Base-by-base conservation (phyloP, 352 stramenopile genomes). In the Albugo candida region DNA sequence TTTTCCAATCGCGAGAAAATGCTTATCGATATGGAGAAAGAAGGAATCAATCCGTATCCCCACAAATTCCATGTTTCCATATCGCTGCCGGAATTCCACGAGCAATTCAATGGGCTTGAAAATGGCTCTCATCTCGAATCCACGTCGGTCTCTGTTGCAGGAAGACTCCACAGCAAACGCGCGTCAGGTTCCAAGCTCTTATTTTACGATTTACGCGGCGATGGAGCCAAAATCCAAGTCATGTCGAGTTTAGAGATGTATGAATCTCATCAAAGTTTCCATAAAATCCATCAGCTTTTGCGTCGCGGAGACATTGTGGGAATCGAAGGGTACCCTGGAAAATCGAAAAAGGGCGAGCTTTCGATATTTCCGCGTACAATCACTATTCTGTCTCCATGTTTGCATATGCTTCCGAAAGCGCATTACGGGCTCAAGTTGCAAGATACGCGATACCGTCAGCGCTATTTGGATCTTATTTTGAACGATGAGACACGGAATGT, bases 41-140 rank as follows among this genome's bases (percentile, higher is more conserved):
- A 92, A 16, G 94, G 92, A 34, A 57, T 82, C 13, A 97, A 96
- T 66, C 79, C 88, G 27, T 99, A 98, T 66, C 96, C 96, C 21
- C 95, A 99, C 83, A 99, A 99, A 72, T 99, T 99, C 64, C 59
- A 95, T 36, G 89, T 97, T 2, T 81, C 82, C 46, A 85, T 76
- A 36, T 86, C 85, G 42, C 63, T 99, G 45, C 81, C 91, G 4
- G 93, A 98, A 40, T 99, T 96, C 62, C 81, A 93, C 48, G 66
- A 60, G 5, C 71, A 94, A 54, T 99, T 83, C 65, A 41, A 47
- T 18, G 45, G 55, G 35, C 34, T 83, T 0, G 89, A 95, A 52
- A 63, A 75, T 39, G 95, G 94, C 24, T 73, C 64, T 43, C 72
- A 83, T 48, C 19, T 92, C 0, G 64, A 92, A 20, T 76, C 84